Evolutionary conservation across 139 green algal genomes (phyloP).

Genomic region (Desmodesmus armatus): DNA sequence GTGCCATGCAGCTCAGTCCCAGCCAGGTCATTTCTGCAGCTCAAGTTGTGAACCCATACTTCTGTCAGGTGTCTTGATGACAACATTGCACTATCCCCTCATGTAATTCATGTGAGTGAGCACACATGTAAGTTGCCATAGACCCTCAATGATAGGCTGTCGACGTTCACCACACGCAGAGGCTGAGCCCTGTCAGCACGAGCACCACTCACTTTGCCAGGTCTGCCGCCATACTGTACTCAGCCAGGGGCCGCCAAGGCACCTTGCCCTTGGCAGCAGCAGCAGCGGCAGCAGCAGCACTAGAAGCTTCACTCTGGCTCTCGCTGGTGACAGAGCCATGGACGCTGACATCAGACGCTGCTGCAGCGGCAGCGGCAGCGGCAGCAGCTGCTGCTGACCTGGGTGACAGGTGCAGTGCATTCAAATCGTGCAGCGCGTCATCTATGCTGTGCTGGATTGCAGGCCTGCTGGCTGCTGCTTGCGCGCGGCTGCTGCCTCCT

Average conservation of each 20-base stretch:
- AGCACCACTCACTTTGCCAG: conserved; percentile 63
- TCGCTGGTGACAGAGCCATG: conserved; percentile 5
- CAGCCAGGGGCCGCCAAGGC: conserved; percentile 49
- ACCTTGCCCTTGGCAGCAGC: neutral
- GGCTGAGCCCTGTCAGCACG: too few species aligned
- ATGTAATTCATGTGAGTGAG: too few species aligned
- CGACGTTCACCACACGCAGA: too few species aligned
- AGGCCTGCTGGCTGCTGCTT: conserved; percentile 23
- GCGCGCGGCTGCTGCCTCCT: conserved; percentile 20
- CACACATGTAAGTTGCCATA: too few species aligned
- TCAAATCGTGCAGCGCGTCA: neutral
- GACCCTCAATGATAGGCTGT: too few species aligned
- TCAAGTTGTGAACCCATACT: too few species aligned
- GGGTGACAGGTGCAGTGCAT: neutral
- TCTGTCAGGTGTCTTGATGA: too few species aligned
- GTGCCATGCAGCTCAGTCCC: too few species aligned
- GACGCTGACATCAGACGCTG: too few species aligned
- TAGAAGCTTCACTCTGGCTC: neutral
- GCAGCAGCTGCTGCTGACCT: neutral
- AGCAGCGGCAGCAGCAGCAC: neutral
- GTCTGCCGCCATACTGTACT: conserved; percentile 70
- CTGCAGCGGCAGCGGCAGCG: conserved; percentile 13
- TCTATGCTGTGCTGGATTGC: conserved; percentile 23
- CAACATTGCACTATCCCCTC: too few species aligned
- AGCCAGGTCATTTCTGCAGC: too few species aligned